Evolutionary conservation across 2,329 filamentous ascomycete species (phyloP), one percentile per base, ranked within the genome.

Genomic region (Alternaria sp.): DNA sequence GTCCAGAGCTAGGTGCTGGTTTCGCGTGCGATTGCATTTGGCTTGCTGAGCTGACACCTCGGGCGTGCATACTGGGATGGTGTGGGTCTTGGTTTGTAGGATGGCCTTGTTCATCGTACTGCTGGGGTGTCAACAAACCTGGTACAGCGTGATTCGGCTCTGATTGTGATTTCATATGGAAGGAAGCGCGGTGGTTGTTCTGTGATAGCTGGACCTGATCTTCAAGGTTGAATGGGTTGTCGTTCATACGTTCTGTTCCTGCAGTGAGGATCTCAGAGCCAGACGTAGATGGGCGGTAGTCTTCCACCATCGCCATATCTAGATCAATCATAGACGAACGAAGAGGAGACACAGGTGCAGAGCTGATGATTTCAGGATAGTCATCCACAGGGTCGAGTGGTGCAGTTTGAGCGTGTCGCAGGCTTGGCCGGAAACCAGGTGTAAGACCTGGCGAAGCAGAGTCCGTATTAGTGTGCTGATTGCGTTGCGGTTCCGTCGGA

Each of bases 191-290:
- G 45, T 78, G 74, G 53, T 75, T 78, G 42, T 72, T 75, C 31
- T 76, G 64, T 0, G 75, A 75, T 10, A 78, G 68, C 31, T 77
- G 70, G 8, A 78, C 71, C 53, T 78, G 77, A 51, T 83, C 80
- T 62, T 83, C 81, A 6, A 83, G 76, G 64, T 83, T 81, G 63
- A 83, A 83, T 0, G 81, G 81, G 54, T 83, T 80, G 4, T 80
- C 80, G 51, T 75, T 79, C 37, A 77, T 77, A 21, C 75, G 72
- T 51, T 81, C 78, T 17, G 75, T 79, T 45, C 67, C 69, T 14
- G 70, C 76, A 55, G 63, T 76, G 55, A 75, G 71, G 0, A 77
- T 72, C 40, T 72, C 69, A 11, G 76, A 81, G 44, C 72, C 75
- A 4, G 80, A 77, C 0, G 80, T 81, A 0, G 78, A 78, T 3